Evolutionary conservation across 1,284 basidiomycete species (phyloP), one percentile per base, ranked within the genome.

Genomic region (Malassezia sp.): DNA sequence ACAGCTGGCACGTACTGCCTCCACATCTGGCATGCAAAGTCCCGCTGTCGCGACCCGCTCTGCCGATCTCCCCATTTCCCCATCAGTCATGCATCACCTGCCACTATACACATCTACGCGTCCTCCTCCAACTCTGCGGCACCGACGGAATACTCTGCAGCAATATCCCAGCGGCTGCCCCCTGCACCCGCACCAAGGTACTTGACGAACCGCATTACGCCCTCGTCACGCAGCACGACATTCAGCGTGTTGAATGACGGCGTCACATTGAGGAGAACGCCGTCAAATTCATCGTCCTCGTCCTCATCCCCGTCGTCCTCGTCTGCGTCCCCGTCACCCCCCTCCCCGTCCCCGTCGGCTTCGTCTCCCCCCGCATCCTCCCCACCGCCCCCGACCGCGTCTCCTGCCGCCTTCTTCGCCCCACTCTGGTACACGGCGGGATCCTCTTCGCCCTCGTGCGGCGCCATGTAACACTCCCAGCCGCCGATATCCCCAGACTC

Each of bases 391-490:
- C 64, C 63, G 22, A 52, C 62, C 3, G 42, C 54, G 26, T 53
- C 51, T 22, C 35, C 12, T 12, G 45, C 50, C 44, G 54, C 50
- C 51, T 60, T 56, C 26, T 45, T 65, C 35, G 67, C 70, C 28
- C 70, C 71, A 35, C 73, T 72, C 40, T 86, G 83, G 71, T 93
- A 95, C 14, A 93, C 84, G 2, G 88, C 87, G 4, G 90, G 90
- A 28, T 64, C 63, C 20, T 63, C 60, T 58, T 90, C 87, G 56
- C 85, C 85, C 65, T 85, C 87, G 56, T 89, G 83, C 52, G 89
- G 86, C 2, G 88, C 83, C 80, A 93, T 86, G 71, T 93, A 95
- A 70, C 87, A 91, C 76, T 93, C 88, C 89, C 89, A 93, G 18
- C 88, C 89, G 45, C 89, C 89, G 77, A 85, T 85, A 54, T 84